These are phyloP conservation scores for Miscanthus sacchariflorus DNA, from an alignment of 202 grass and related monocot genomes.

Conservation along the genomic window DNA sequence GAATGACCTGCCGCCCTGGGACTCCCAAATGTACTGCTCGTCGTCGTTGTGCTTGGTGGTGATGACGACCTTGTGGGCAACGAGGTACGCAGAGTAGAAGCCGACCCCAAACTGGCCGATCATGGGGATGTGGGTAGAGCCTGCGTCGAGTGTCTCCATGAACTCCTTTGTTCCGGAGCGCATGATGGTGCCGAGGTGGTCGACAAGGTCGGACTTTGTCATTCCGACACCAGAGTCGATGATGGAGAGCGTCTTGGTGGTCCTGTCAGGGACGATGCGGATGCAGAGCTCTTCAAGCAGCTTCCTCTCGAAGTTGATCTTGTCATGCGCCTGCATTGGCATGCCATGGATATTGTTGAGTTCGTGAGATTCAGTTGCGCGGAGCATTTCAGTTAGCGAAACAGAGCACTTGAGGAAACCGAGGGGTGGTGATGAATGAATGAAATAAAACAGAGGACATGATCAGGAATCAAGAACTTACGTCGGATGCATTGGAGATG, in stretches of 20 bases:
- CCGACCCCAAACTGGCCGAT: too few relatives aligned
- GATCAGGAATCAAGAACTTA: too few relatives aligned
- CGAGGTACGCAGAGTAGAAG: constrained; percentile 49
- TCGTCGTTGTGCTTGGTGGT: constrained; percentile 52
- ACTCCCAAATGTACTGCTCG: constrained; percentile 60
- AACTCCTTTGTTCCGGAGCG: constrained; percentile 83
- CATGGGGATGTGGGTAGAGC: too few relatives aligned
- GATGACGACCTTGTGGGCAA: constrained; percentile 67
- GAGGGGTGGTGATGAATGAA: too few relatives aligned
- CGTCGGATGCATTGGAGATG: too few relatives aligned
- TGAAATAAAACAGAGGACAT: too few relatives aligned
- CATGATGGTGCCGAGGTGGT: constrained; percentile 70
- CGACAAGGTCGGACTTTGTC: too few relatives aligned
- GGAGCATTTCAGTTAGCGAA: too few relatives aligned
- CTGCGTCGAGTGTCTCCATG: constrained; percentile 61
- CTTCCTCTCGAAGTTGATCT: constrained; percentile 64
- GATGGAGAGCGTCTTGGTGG: constrained; percentile 71
- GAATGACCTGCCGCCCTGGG: constrained; percentile 59
- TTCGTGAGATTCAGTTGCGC: too few relatives aligned
- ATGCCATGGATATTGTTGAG: too few relatives aligned
- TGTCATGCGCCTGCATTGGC: constrained; percentile 59
- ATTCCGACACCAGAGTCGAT: constrained; percentile 63
- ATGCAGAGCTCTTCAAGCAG: constrained; percentile 59
- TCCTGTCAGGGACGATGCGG: constrained; percentile 59
- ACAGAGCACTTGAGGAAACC: too few relatives aligned